phyloP scores from a whole-genome alignment of 768 basidiomycete genomes.

The Mycena latifolia region DNA sequence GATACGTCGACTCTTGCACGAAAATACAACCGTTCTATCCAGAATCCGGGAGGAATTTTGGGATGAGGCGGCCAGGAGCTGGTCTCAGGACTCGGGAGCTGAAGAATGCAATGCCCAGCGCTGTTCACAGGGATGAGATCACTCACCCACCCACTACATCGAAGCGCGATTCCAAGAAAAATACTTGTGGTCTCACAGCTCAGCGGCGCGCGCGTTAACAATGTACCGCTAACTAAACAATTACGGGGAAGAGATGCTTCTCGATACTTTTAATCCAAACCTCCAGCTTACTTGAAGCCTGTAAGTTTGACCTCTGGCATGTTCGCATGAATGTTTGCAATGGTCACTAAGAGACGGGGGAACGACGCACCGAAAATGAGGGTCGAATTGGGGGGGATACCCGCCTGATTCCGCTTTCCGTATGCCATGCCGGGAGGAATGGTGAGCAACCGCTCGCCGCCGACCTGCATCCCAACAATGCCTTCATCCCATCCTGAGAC shows the following conservation, averaged over 20 bases:
- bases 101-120: background rate
- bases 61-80: too few species aligned
- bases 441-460: constrained; percentile 86
- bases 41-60: too few species aligned
- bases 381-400: constrained; percentile 85
- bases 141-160: background rate
- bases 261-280: constrained; percentile 33
- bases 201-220: background rate
- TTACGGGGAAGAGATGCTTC: constrained; percentile 27
- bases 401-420: constrained; percentile 68
- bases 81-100: background rate
- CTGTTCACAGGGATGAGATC: background rate
- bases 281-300: constrained; percentile 66
- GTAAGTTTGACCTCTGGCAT: constrained; percentile 77
- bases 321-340: background rate
- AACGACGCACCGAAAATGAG: constrained; percentile 78
- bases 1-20: too few species aligned
- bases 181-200: background rate
- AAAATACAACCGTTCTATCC: too few species aligned
- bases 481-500: constrained; percentile 89
- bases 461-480: constrained; percentile 91
- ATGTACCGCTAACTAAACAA: constrained; percentile 32
- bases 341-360: background rate
- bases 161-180: background rate
- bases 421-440: constrained; percentile 81